phyloP scores from a whole-genome alignment of 208 protist species.

The Leishmania major region DNA sequence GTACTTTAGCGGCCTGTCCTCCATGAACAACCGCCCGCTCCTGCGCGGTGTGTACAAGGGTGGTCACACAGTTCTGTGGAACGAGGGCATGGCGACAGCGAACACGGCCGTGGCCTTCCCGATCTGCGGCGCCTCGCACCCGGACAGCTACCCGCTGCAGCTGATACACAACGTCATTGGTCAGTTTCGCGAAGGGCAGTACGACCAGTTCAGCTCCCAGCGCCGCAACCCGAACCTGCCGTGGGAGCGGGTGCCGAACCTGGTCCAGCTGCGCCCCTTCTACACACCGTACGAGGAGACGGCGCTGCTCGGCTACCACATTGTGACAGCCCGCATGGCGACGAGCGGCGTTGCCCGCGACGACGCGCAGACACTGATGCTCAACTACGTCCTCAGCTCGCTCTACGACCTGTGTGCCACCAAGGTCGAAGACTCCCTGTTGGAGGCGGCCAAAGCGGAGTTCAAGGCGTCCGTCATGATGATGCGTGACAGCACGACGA shows the following conservation, averaged over 20 bases:
- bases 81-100: constrained; percentile 76
- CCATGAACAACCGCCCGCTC: constrained; percentile 60
- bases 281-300: constrained; percentile 93
- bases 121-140: constrained; percentile 86
- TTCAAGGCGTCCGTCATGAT: constrained; percentile 94
- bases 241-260: constrained; percentile 65
- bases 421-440: constrained; percentile 66
- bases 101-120: constrained; percentile 85
- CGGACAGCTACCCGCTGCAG: constrained; percentile 93
- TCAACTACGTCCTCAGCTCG: constrained; percentile 71
- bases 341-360: constrained; percentile 44
- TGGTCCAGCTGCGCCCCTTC: constrained; percentile 86
- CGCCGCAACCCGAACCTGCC: constrained; percentile 68
- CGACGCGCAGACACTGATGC: constrained; percentile 70
- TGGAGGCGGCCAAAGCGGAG: constrained; percentile 94
- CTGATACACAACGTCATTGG: constrained; percentile 95
- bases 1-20: constrained; percentile 88
- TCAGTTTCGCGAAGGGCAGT: constrained; percentile 86
- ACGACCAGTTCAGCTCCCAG: constrained; percentile 76
- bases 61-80: constrained; percentile 76
- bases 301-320: constrained; percentile 87
- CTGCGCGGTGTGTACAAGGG: constrained; percentile 66
- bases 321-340: constrained; percentile 69
- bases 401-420: constrained; percentile 71
- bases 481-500: constrained; percentile 95